Base-by-base conservation (phyloP, 1,139 yeast species). In the Wickerhamomyces sp. region DNA sequence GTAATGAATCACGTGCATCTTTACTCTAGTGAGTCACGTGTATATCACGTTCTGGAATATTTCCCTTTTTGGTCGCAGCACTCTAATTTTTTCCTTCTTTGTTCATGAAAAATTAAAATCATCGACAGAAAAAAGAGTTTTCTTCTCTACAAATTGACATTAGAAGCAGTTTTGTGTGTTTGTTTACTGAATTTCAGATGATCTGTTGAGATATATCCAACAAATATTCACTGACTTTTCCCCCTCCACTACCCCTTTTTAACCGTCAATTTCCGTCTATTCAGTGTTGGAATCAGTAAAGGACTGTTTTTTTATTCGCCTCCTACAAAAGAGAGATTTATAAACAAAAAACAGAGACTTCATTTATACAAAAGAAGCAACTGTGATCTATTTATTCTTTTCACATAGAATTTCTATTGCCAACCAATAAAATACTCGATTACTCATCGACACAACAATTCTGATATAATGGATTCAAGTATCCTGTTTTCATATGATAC, bases 401-500 rank as follows among this genome's bases (percentile, higher is more conserved):
- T 5, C 23, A 18, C 23, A 18, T 18, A 18, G 23, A 18, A 18
- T 18, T 18, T 18, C 3, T 4, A 4, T 18, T 18, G 23, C 23
- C 23, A 18, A 18, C 23, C 23, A 18, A 18, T 18, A 27, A 33
- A 6, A 14, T 13, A 34, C 9, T 34, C 23, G 23, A 18, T 18
- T n/a, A n/a, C n/a, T n/a, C n/a, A n/a, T n/a, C n/a, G 14, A 34
- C 10, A 3, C 23, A 26, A 23, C 15, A 23, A n/a, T 7, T 23
- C 14, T 26, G 23, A 36, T 13, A 27, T 10, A 14, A 55, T 57
- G 61, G 55, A 57, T 37, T 49, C 60, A 37, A 52, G 46, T 35
- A 52, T 57, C 29, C 44, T 57, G 18, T 57, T 57, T 47, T 48
- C 54, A 3, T 45, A 46, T 13, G 43, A 45, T 15, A 27, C 29